phyloP scores from a whole-genome alignment of 2,329 filamentous ascomycete species.

The Fusarium staphyleae region DNA sequence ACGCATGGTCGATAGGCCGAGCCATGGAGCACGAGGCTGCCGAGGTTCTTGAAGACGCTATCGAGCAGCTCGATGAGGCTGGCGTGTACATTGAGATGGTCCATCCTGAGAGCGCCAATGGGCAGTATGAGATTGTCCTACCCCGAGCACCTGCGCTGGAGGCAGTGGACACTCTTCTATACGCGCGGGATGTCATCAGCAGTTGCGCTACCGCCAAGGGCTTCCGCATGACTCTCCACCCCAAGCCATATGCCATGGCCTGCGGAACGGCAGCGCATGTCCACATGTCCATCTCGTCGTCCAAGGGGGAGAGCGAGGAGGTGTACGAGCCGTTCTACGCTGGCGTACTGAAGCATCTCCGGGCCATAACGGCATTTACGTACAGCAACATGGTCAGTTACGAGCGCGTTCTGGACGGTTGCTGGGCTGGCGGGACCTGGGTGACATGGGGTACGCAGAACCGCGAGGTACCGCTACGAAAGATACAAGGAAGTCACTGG shows the following conservation, averaged over 20 bases:
- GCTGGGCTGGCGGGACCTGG: constrained; percentile 81
- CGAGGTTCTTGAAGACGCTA: constrained; percentile 70
- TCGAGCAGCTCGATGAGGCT: constrained; percentile 63
- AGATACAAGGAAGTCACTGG: constrained; percentile 73
- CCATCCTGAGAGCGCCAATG: constrained; percentile 75
- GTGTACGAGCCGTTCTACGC: constrained; percentile 74
- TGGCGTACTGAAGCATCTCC: constrained; percentile 71
- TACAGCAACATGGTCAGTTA: constrained; percentile 73
- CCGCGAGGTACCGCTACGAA: constrained; percentile 75
- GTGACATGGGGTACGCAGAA: constrained; percentile 85
- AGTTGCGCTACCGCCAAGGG: constrained; percentile 68
- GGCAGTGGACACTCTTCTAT: constrained; percentile 75
- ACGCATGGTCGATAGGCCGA: constrained; percentile 74
- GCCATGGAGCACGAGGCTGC: constrained; percentile 65
- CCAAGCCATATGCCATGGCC: constrained; percentile 66
- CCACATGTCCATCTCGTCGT: constrained; percentile 70
- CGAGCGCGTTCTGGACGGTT: constrained; percentile 70
- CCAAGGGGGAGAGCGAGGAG: constrained; percentile 48
- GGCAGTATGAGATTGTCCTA: constrained; percentile 81
- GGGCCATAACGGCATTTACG: constrained; percentile 72
- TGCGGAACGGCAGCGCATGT: constrained; percentile 73
- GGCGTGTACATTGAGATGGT: constrained; percentile 75
- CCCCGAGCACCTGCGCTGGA: constrained; percentile 67
- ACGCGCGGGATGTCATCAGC: constrained; percentile 73
- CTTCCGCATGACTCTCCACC: constrained; percentile 75